Conservation (phyloP, 345 rosid species). For the Rhizophora mangle region DNA sequence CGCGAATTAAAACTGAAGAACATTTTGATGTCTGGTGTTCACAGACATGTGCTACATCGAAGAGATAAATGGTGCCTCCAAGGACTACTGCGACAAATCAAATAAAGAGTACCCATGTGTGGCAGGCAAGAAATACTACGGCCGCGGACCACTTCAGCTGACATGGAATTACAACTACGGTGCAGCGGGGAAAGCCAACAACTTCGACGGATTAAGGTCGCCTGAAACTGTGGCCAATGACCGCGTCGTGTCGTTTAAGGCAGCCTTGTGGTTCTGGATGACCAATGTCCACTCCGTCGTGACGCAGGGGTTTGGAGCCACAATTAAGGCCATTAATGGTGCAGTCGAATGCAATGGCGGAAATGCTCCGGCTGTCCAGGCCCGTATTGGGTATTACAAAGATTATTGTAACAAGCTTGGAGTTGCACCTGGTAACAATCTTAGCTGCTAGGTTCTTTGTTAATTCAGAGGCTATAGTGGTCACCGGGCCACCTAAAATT, state of each 20-base stretch:
- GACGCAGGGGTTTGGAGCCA: constrained; percentile 48
- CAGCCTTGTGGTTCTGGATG: constrained; percentile 53
- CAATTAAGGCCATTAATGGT: constrained; percentile 46
- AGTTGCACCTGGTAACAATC: constrained; percentile 40
- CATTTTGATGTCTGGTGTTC: too few species aligned
- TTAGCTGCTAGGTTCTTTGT: constrained; percentile 25
- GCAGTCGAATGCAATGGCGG: constrained; percentile 37
- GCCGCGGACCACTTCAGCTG: constrained; percentile 51
- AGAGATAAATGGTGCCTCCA: constrained; percentile 50
- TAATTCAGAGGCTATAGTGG: too few species aligned
- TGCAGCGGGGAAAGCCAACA: constrained; percentile 34
- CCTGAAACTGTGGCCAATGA: constrained; percentile 45
- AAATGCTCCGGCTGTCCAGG: constrained; percentile 23
- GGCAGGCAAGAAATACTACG: constrained; percentile 38
- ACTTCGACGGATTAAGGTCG: constrained; percentile 35
- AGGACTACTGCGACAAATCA: constrained; percentile 38
- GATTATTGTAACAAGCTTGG: constrained; percentile 42
- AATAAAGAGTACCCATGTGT: constrained; percentile 52
- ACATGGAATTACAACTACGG: constrained; percentile 54
- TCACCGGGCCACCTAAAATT: too few species aligned
- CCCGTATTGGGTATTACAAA: constrained; percentile 33
- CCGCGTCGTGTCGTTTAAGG: constrained; percentile 34
- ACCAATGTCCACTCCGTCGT: constrained; percentile 29
- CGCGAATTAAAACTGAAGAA: too few species aligned
- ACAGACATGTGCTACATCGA: constrained; percentile 64